Evolutionary conservation across 441 rosid species (phyloP), one percentile per base, ranked within the genome.

Genomic region (Daphne laureola): DNA sequence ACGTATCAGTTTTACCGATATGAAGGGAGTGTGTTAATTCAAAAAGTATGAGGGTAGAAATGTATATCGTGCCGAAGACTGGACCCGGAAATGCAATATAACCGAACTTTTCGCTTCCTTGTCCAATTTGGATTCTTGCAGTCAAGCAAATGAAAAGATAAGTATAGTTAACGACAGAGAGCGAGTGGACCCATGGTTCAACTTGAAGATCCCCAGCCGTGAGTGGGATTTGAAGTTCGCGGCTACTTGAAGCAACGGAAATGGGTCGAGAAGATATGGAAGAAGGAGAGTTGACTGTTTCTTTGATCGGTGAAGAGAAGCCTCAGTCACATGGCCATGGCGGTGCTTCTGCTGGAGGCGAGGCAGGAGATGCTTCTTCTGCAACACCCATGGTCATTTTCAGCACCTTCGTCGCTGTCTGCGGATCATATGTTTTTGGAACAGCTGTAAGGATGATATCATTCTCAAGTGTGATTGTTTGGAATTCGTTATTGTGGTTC

Each of bases 361-460:
- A 38, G 8, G 42, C 26, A 43, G 57, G 16, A 51, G 43, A 8
- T 43, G 31, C 58, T 17, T 43, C 56, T 55, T 43, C 67, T 42
- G 51, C 61, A 18, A 55, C 67, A 52, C 2, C 40, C 14, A 21
- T 13, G 36, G 59, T 69, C 36, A 17, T 69, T 17, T 50, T 69
- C 66, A 56, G 59, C 43, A 61, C 73, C 36, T 56, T 59, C 38
- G 65, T 69, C 14, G 59, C 73, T 44, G 66, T 64, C 51, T 69
- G 59, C 14, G 69, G 73, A 31, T 69, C 73, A 17, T 69, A 59
- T 21, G 72, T 63, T 67, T 69, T 66, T 35, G 78, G 78, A 23
- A 55, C 71, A 17, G 73, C 71, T 23, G 73, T 76, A 62, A 53
- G 69, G 41, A 31, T 49, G 38, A 15, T 21, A 21, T 21, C 25